Conservation (phyloP, 31 red algal genomes). For the Asparagopsis taxiformis region DNA sequence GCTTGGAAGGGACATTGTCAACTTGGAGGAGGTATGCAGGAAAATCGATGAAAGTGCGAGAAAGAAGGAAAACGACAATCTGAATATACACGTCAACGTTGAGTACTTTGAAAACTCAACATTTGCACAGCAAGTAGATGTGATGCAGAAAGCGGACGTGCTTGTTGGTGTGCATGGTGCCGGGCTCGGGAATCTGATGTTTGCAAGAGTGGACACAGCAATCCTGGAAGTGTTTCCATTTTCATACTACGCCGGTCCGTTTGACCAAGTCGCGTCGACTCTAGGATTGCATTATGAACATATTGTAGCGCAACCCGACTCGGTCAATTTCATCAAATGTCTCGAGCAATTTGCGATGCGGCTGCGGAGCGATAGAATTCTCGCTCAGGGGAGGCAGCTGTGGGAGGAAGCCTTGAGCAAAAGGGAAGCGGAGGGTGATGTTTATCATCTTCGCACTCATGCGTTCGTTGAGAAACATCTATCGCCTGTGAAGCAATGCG, state of each 20-base stretch:
- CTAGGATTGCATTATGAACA: conserved; percentile 41
- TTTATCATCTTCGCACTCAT: conserved; percentile 30
- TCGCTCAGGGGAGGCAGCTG: conserved; percentile 19
- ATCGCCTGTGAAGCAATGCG: conserved; percentile 41
- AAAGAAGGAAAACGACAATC: conserved; percentile 19
- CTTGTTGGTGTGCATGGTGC: conserved; percentile 82
- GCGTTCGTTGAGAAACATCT: conserved; percentile 3
- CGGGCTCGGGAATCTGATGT: conserved; percentile 72
- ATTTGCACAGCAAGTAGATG: conserved; percentile 67
- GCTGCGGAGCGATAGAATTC: neutral
- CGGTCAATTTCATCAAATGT: conserved; percentile 56
- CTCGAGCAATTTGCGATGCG: conserved; percentile 22
- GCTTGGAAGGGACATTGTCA: conserved; percentile 47
- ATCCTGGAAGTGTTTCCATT: conserved; percentile 84
- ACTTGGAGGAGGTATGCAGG: conserved; percentile 32
- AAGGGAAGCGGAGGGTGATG: conserved; percentile 29
- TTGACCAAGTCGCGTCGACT: conserved; percentile 35
- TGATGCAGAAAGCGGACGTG: conserved; percentile 84
- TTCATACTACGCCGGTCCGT: conserved; percentile 68
- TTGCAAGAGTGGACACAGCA: conserved; percentile 55
- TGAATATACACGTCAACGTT: conserved; percentile 16
- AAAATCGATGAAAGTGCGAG: conserved; percentile 10
- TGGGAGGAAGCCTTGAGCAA: conserved; percentile 51
- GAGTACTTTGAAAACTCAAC: conserved; percentile 79
- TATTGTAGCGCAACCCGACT: conserved; percentile 74